Base-by-base conservation (phyloP, 73 alveolate species). In the Blepharisma stoltei region DNA sequence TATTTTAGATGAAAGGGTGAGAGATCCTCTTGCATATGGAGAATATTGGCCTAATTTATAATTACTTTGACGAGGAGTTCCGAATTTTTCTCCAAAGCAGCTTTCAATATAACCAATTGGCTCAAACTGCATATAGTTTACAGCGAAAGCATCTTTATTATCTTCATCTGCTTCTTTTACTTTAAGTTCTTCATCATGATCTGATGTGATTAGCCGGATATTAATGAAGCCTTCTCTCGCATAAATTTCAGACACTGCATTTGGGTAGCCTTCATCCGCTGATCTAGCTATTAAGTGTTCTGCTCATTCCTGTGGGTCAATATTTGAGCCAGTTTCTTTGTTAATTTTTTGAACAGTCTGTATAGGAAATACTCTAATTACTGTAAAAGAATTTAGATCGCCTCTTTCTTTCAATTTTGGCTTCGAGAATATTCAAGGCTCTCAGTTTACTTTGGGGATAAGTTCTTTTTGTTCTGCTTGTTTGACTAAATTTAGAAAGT, bases 51-150 rank as follows among this genome's bases (percentile, higher is more conserved):
- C 66, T 82, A 54, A 38, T 81, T 68, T 32, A 78, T 88, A 55
- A 85, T 88, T 54, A 84, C 99, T 89, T 73, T 94, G 93, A 0
- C 99, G 69, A 20, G 99, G 99, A 50, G 97, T 91, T 55, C 99
- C 96, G 76, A 94, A 94, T 77, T 94, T 94, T 87, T 94, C 97
- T 0, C 95, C 88, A 76, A 89, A 94, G 76, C 94, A 86, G 6
- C 95, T 84, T 27, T 83, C 89, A 69, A 94, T 78, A 67, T 78
- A 84, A 23, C 98, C 98, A 54, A 94, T 89, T 5, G 96, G 92
- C 77, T 83, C 45, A 21, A 69, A 20, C n/a, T 14, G 41, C 3
- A 32, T 25, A 60, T 14, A 60, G 4, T 1, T 4, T 52, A 20
- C 27, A 20, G n/a, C 66, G 4, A 52, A 14, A 52, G 0, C 3